phyloP scores from a whole-genome alignment of 352 stramenopile species.

The Phytopythium sindhum region DNA sequence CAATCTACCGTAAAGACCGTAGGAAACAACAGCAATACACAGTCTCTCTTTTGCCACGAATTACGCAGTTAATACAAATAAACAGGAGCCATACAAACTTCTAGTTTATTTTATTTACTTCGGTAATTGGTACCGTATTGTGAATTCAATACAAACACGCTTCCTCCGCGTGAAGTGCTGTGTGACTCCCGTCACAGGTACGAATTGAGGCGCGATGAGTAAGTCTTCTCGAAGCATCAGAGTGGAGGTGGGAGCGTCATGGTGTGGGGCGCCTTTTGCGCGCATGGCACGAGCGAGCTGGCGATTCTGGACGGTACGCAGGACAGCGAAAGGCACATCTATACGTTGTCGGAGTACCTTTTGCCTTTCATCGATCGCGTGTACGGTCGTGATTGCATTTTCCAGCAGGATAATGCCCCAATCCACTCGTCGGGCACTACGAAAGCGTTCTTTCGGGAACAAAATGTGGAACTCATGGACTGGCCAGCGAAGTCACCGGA shows the following conservation, averaged over 20 bases:
- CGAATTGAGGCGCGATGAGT: conserved; percentile 6
- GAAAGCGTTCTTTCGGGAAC: conserved; percentile 7
- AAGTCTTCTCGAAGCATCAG: conserved; percentile 12
- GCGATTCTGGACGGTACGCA: conserved; percentile 7
- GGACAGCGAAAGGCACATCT: conserved; percentile 10
- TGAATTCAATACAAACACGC: too few relatives aligned
- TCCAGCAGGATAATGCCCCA: conserved; percentile 14
- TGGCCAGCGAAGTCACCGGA: conserved; percentile 5
- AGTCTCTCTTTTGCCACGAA: too few relatives aligned
- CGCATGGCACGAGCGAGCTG: conserved; percentile 12
- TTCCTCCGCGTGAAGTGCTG: too few relatives aligned
- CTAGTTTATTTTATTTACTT: too few relatives aligned
- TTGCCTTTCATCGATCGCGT: conserved; percentile 10
- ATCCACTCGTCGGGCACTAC: conserved; percentile 6
- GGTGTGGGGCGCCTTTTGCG: too few relatives aligned
- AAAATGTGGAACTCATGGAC: conserved; percentile 1
- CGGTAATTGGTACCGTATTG: too few relatives aligned
- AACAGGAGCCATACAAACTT: too few relatives aligned
- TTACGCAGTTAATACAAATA: too few relatives aligned
- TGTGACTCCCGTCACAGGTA: too few relatives aligned
- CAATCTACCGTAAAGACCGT: too few relatives aligned
- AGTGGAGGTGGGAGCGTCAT: conserved; percentile 10
- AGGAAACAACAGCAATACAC: too few relatives aligned
- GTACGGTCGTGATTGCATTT: conserved; percentile 16
- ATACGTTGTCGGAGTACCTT: conserved; percentile 14